Conservation (phyloP, 805 yeast genomes). For the Grigorovia humatica region DNA sequence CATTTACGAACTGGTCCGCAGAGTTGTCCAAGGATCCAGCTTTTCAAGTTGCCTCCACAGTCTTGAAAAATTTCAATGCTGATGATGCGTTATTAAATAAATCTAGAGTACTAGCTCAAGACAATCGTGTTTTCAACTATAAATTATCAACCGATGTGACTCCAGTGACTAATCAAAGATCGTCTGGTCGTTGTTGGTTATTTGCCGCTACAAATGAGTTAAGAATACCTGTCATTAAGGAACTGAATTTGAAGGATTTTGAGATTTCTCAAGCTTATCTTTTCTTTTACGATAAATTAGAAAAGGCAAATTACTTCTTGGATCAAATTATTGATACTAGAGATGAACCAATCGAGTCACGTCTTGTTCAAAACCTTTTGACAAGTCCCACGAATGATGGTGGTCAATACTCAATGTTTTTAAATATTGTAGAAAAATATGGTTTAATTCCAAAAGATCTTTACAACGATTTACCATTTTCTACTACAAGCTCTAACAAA, state of each 20-base stretch:
- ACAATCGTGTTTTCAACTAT: constrained; percentile 23
- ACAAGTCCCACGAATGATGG: constrained; percentile 68
- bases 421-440: constrained; percentile 66
- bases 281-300: constrained; percentile 79
- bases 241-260: constrained; percentile 53
- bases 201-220: constrained; percentile 74
- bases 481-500: constrained; percentile 39
- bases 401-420: constrained; percentile 81
- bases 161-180: constrained; percentile 64
- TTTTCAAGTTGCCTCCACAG: constrained; percentile 28
- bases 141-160: constrained; percentile 31
- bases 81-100: constrained; percentile 26
- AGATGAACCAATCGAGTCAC: constrained; percentile 54
- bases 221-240: constrained; percentile 50
- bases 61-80: constrained; percentile 28
- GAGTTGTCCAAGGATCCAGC: constrained; percentile 22
- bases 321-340: constrained; percentile 67
- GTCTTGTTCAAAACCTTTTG: constrained; percentile 57
- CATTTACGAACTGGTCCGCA: constrained; percentile 14
- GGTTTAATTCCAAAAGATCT: constrained; percentile 68
- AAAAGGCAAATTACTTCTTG: constrained; percentile 70
- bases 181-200: constrained; percentile 82
- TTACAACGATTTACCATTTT: constrained; percentile 58
- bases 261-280: constrained; percentile 71
- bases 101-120: constrained; percentile 13